A percentile compares a stretch with the other conserved stretches of the same genome.
Conservation (phyloP, 2,329 filamentous ascomycete species). For the Penicillium hesseltinei region DNA sequence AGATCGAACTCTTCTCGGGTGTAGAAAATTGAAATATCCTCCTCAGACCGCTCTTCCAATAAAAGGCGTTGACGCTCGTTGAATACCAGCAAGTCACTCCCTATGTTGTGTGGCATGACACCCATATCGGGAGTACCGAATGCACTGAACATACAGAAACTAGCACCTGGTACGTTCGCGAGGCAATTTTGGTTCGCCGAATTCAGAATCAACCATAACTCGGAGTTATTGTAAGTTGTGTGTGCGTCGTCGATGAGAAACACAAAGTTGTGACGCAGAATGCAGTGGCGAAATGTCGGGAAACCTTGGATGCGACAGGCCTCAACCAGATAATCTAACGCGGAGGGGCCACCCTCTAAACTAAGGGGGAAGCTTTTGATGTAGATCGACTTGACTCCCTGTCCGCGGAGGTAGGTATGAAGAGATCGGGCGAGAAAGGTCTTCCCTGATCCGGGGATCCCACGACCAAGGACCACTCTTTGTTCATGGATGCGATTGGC, state of each 20-base stretch:
- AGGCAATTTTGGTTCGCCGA: background rate
- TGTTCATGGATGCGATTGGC: background rate
- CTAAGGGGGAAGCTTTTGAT: background rate
- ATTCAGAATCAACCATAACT: background rate
- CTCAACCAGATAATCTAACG: background rate
- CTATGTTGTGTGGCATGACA: background rate
- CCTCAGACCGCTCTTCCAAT: no score
- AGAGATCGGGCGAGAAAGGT: background rate
- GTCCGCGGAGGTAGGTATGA: background rate
- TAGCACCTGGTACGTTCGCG: background rate
- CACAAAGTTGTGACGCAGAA: background rate
- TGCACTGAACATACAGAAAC: background rate
- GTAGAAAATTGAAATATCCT: background rate
- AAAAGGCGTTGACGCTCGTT: background rate
- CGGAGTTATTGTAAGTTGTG: background rate
- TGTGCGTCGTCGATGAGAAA: background rate
- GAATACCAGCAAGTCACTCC: background rate
- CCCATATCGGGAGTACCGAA: background rate
- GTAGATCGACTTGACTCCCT: background rate
- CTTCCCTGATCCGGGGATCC: background rate
- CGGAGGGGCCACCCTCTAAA: background rate
- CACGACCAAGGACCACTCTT: background rate
- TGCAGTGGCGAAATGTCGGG: no score
- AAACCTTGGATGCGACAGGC: background rate
- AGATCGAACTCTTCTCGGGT: background rate